Conservation (phyloP, 352 stramenopile species). For the Globisporangium yorkense region DNA sequence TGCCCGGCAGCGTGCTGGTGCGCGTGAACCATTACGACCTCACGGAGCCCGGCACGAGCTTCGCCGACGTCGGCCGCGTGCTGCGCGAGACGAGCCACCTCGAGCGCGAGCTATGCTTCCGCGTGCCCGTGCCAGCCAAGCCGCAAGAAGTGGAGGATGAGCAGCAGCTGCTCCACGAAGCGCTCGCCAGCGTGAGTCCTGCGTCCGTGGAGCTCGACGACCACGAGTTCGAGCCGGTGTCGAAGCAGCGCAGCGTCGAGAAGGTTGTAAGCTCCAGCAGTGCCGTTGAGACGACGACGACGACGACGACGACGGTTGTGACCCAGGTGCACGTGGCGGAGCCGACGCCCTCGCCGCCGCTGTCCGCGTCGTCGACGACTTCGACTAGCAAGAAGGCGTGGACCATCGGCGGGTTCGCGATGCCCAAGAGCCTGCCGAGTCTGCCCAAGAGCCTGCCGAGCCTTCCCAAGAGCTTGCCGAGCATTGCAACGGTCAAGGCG, state of each 20-base stretch:
- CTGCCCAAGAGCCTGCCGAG: constrained; percentile 7
- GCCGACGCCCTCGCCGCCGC: neutral
- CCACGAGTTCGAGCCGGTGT: constrained; percentile 5
- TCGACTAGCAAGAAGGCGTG: constrained; percentile 7
- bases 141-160: neutral
- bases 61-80: constrained; percentile 50
- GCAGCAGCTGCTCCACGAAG: neutral
- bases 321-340: neutral
- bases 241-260: neutral
- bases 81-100: constrained; percentile 51
- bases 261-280: neutral
- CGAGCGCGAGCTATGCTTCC: constrained; percentile 40
- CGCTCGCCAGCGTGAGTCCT: constrained; percentile 8
- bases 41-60: constrained; percentile 28
- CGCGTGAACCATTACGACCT: constrained; percentile 64
- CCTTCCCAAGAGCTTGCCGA: constrained; percentile 4
- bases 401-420: constrained; percentile 11
- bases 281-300: neutral
- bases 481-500: constrained; percentile 4
- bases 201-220: constrained; percentile 12
- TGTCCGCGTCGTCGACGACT: neutral
- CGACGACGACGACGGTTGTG: neutral
- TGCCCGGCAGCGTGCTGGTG: constrained; percentile 39
- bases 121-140: constrained; percentile 20
- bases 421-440: constrained; percentile 8